Conservation (phyloP, 495 filamentous ascomycete species). For the Coniosporium apollinis region DNA sequence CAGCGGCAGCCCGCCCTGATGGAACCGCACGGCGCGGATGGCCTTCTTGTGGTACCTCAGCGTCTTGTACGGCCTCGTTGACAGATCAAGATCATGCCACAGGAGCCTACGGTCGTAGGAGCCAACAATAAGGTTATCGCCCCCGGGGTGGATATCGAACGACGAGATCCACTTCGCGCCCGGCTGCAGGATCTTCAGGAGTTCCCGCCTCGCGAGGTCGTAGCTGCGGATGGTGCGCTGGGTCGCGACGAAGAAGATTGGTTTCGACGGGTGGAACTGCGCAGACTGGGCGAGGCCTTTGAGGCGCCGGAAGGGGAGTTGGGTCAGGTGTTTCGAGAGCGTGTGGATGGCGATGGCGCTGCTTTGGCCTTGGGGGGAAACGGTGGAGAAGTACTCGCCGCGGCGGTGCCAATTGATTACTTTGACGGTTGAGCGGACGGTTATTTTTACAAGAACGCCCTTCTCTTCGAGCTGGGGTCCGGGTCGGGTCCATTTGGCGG, state of each 20-base stretch:
- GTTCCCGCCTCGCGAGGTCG: slow-evolving; percentile 73
- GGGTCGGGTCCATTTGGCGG: slow-evolving; percentile 72
- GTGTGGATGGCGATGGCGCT: slow-evolving; percentile 91
- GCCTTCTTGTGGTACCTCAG: slow-evolving; percentile 85
- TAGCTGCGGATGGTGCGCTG: slow-evolving; percentile 83
- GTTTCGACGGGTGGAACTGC: slow-evolving; percentile 83
- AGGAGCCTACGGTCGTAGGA: slow-evolving; percentile 86
- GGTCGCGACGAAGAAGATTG: slow-evolving; percentile 90
- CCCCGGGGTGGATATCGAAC: slow-evolving; percentile 81
- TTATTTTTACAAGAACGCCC: slow-evolving; percentile 60
- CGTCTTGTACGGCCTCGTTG: slow-evolving; percentile 80
- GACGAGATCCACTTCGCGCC: slow-evolving; percentile 90
- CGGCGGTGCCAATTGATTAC: slow-evolving; percentile 88
- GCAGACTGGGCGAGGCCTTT: slow-evolving; percentile 80
- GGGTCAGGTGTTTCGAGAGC: slow-evolving; percentile 81
- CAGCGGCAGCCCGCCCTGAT: slow-evolving; percentile 66
- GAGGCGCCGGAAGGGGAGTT: slow-evolving; percentile 74
- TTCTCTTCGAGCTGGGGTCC: slow-evolving; percentile 51
- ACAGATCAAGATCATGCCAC: slow-evolving; percentile 95
- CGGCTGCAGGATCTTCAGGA: slow-evolving; percentile 80
- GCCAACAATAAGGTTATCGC: slow-evolving; percentile 84
- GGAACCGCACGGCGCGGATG: slow-evolving; percentile 73
- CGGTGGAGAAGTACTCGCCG: slow-evolving; percentile 87
- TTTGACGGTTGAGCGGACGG: slow-evolving; percentile 69
- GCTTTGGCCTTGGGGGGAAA: slow-evolving; percentile 61